These are phyloP conservation scores for Akebia trifoliata DNA, from an alignment of 164 flowering plant genomes.

Conservation along the genomic window DNA sequence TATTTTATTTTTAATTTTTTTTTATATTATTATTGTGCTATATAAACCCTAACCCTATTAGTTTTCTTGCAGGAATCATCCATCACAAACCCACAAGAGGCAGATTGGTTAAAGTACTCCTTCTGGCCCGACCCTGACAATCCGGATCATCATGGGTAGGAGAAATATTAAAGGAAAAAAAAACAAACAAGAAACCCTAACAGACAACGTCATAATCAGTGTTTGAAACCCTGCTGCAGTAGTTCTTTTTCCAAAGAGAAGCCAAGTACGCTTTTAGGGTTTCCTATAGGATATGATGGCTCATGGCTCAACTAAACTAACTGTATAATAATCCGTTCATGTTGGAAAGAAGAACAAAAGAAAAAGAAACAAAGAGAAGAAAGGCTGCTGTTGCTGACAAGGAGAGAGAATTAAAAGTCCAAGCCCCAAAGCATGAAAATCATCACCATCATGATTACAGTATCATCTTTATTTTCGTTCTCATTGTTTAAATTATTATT, in stretches of 20 bases:
- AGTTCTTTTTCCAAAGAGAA: slow-evolving; percentile 22
- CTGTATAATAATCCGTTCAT: slow-evolving; percentile 35
- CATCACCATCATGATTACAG: slow-evolving; percentile 51
- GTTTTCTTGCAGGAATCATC: slow-evolving; percentile 53
- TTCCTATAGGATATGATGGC: slow-evolving; percentile 10
- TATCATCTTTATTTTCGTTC: slow-evolving; percentile 27
- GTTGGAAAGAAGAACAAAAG: slow-evolving; percentile 25
- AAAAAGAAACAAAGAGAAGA: slow-evolving; percentile 10
- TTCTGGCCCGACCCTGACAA: slow-evolving; percentile 94
- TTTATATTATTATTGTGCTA: not conserved
- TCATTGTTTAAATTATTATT: slow-evolving; percentile 13
- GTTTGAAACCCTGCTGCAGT: slow-evolving; percentile 26
- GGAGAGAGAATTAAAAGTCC: slow-evolving; percentile 38
- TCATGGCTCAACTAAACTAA: slow-evolving; percentile 32
- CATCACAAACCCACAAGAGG: slow-evolving; percentile 47
- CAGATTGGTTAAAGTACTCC: slow-evolving; percentile 71
- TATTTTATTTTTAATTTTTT: not conserved
- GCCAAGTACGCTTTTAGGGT: slow-evolving; percentile 15
- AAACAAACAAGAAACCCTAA: slow-evolving; percentile 13
- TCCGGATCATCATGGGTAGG: slow-evolving; percentile 85
- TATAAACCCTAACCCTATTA: no score
- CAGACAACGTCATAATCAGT: slow-evolving; percentile 35
- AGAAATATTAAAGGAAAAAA: slow-evolving; percentile 13
- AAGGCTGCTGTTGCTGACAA: slow-evolving; percentile 54
- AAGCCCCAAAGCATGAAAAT: slow-evolving; percentile 48